A percentile compares a stretch with the other conserved stretches of the same genome.
Conservation (phyloP, 1,284 basidiomycete genomes). For the Anthracocystis setariae region DNA sequence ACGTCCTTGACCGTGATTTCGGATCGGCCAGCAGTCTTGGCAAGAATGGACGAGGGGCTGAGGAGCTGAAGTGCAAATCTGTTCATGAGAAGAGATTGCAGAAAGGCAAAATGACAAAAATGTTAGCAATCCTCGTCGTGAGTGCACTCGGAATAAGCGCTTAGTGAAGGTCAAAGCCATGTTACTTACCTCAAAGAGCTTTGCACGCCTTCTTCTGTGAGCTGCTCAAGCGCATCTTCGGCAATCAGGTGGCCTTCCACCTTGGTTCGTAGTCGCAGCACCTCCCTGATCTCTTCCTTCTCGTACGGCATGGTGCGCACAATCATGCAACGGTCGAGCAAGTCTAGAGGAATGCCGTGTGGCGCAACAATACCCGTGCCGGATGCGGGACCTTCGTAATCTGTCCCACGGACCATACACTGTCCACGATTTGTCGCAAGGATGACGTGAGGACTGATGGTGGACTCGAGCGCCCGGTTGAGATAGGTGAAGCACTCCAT, state of each 20-base stretch:
- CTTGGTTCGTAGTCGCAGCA: conserved; percentile 84
- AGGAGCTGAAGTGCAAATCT: conserved; percentile 92
- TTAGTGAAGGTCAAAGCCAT: neutral
- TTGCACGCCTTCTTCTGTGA: conserved; percentile 84
- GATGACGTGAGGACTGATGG: conserved; percentile 96
- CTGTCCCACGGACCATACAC: conserved; percentile 88
- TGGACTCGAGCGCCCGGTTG: conserved; percentile 92
- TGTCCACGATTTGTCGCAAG: conserved; percentile 95
- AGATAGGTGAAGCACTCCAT: conserved; percentile 99
- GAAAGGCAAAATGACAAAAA: neutral
- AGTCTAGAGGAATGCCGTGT: conserved; percentile 92
- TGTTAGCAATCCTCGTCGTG: neutral
- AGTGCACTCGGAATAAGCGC: too few species aligned
- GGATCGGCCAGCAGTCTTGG: conserved; percentile 78
- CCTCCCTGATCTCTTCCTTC: conserved; percentile 84
- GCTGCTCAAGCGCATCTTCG: conserved; percentile 79
- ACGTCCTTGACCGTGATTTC: conserved; percentile 89
- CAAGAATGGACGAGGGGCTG: conserved; percentile 89
- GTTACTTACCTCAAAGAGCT: conserved; percentile 81
- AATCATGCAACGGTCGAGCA: conserved; percentile 95
- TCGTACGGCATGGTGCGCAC: conserved; percentile 90
- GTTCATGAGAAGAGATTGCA: neutral
- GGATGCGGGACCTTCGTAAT: conserved; percentile 69
- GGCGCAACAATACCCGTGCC: conserved; percentile 82
- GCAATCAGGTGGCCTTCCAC: conserved; percentile 86